Conservation (phyloP, 345 rosid genomes). For the Pugionium cornutum region DNA sequence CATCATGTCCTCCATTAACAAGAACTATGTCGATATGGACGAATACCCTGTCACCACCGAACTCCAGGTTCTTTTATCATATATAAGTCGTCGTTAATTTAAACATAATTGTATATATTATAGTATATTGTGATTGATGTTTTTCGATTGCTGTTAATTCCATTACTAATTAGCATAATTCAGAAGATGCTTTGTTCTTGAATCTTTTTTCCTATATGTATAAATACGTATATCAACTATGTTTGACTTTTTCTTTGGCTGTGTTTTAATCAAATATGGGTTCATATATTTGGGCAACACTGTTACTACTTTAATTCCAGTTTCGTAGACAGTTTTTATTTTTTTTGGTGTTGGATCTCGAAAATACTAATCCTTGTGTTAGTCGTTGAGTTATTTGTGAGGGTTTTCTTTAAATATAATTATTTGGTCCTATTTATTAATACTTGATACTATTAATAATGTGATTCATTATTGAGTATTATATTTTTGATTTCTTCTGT, state of each 20-base stretch:
- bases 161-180: neutral
- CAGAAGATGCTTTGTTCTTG: neutral
- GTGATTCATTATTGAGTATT: neutral
- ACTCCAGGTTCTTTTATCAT: conserved; percentile 56
- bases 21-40: conserved; percentile 95
- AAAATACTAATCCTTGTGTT: neutral
- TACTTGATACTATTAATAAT: neutral
- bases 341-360: neutral
- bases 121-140: neutral
- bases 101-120: neutral
- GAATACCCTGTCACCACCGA: conserved; percentile 97
- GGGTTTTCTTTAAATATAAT: neutral
- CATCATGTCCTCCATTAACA: conserved; percentile 80
- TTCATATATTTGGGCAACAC: neutral
- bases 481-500: too few relatives aligned
- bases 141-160: neutral
- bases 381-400: neutral
- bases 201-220: neutral
- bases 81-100: neutral
- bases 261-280: too few relatives aligned
- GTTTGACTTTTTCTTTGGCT: neutral
- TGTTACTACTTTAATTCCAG: neutral
- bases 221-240: conserved; percentile 2
- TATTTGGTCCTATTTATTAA: neutral
- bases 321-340: neutral